Percentiles rank a stretch among this genome's conserved stretches.
Evolutionary conservation across 2,329 filamentous ascomycete species (phyloP).

Genomic region (Aspergillus sp.): DNA sequence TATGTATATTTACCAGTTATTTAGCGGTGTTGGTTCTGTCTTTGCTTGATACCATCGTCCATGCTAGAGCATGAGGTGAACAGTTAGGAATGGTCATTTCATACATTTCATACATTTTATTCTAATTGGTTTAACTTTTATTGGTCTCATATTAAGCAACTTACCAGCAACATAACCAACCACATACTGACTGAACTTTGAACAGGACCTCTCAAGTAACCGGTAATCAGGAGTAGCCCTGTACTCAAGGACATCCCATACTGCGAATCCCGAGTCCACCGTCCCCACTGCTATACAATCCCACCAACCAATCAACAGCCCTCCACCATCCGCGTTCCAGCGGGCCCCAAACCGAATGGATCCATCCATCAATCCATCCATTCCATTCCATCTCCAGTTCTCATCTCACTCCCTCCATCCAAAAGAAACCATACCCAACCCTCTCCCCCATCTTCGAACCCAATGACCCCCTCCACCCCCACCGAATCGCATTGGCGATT

Average conservation of each 20-base stretch:
- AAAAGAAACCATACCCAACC: background rate
- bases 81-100: background rate
- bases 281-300: background rate
- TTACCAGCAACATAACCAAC: background rate
- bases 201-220: no score
- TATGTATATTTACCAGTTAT: background rate
- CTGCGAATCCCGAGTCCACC: no score
- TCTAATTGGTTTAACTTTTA: no score
- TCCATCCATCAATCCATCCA: background rate
- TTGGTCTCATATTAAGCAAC: background rate
- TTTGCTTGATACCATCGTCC: background rate
- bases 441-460: background rate
- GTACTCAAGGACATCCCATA: no score
- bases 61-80: background rate
- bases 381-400: background rate
- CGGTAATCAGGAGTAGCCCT: no score
- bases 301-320: background rate
- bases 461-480: conserved; percentile 21
- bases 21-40: background rate
- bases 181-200: no score
- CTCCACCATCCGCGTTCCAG: background rate
- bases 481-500: conserved; percentile 34
- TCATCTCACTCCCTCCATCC: background rate
- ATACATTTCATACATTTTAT: background rate
- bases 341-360: background rate